Conservation (phyloP, 345 rosid species). For the Laguncularia racemosa region DNA sequence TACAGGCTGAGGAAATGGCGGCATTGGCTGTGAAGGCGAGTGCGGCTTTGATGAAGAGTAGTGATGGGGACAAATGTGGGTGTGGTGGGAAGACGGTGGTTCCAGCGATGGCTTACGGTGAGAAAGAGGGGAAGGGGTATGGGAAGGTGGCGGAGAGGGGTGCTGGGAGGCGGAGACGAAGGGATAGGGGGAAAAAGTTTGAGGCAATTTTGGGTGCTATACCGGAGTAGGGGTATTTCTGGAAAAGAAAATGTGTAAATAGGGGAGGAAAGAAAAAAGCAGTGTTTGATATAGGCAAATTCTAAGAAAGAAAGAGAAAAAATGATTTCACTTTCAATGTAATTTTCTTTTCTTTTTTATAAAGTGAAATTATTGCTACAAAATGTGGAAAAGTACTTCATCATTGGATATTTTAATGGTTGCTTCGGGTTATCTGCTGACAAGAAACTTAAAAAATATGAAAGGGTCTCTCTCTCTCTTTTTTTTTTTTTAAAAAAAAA, state of each 20-base stretch:
- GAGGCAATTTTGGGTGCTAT: slow-evolving; percentile 60
- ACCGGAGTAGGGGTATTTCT: slow-evolving; percentile 33
- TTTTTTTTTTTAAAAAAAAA: too few species aligned
- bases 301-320: not conserved
- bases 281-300: too few species aligned
- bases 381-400: too few species aligned
- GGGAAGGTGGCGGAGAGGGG: slow-evolving; percentile 12
- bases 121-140: slow-evolving; percentile 6
- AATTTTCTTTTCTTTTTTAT: too few species aligned
- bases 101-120: slow-evolving; percentile 22
- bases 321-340: too few species aligned
- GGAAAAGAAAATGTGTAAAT: not conserved
- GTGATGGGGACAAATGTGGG: slow-evolving; percentile 31
- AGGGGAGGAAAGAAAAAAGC: too few species aligned
- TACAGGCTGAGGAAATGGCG: slow-evolving; percentile 87
- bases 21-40: slow-evolving; percentile 98
- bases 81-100: slow-evolving; percentile 33
- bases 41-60: slow-evolving; percentile 61
- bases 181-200: slow-evolving; percentile 30
- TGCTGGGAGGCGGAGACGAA: slow-evolving; percentile 19
- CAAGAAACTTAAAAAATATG: too few species aligned
- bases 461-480: too few species aligned
- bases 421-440: too few species aligned
- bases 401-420: too few species aligned
- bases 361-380: too few species aligned